phyloP scores from a whole-genome alignment of 225 moss, liverwort and hornwort species.

The Pseudoscleropodium purum region DNA sequence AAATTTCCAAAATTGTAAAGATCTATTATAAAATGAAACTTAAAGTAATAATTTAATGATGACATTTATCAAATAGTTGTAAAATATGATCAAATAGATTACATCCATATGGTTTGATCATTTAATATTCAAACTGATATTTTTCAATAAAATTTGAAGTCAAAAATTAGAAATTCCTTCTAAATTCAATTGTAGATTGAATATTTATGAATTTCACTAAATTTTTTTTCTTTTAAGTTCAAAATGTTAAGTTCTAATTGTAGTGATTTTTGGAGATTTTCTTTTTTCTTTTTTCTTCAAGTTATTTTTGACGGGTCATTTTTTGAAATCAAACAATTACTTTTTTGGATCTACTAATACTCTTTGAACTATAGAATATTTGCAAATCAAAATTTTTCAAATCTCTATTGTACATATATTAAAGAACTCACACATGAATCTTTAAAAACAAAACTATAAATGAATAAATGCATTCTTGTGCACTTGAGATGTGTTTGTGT shows the following conservation, averaged over 20 bases:
- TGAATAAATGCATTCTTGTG: neutral
- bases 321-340: accelerated
- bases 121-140: accelerated
- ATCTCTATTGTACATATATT: accelerated
- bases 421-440: neutral
- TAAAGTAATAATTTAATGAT: neutral
- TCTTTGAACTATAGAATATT: neutral
- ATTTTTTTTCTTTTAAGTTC: neutral
- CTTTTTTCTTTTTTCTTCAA: neutral
- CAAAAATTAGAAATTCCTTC: neutral
- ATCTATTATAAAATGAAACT: neutral
- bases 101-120: neutral
- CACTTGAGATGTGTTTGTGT: neutral
- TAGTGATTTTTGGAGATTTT: neutral
- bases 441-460: neutral
- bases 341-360: accelerated
- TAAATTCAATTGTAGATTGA: neutral
- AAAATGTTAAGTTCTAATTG: neutral
- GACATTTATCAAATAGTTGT: too few species aligned
- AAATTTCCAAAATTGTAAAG: neutral
- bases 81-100: neutral
- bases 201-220: neutral
- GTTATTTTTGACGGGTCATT: neutral
- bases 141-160: neutral
- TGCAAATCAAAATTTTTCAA: accelerated